Conservation (phyloP, 1,284 basidiomycete species). For the Boletellus deceptivus region DNA sequence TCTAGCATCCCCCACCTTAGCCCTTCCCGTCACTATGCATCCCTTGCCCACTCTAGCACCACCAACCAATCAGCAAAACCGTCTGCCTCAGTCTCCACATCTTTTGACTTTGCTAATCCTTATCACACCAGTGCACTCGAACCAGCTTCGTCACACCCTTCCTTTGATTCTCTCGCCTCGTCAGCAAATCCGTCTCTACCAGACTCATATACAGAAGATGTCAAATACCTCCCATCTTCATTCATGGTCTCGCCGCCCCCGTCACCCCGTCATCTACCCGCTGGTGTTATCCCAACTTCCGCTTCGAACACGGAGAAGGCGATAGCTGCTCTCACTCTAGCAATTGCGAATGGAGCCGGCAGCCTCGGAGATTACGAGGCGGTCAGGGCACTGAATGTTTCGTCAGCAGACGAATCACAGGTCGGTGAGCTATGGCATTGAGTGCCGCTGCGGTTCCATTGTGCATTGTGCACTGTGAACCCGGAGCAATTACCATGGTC, state of each 20-base stretch:
- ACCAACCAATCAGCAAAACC: slow-evolving; percentile 16
- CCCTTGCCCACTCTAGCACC: slow-evolving; percentile 12
- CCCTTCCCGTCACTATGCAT: slow-evolving; percentile 11
- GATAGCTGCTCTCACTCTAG: slow-evolving; percentile 59
- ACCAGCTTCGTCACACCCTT: slow-evolving; percentile 21
- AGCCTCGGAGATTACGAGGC: slow-evolving; percentile 62
- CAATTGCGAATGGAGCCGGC: slow-evolving; percentile 68
- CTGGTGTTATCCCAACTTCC: slow-evolving; percentile 15
- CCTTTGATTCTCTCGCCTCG: slow-evolving; percentile 38
- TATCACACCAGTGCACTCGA: slow-evolving; percentile 27
- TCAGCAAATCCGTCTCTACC: slow-evolving; percentile 32
- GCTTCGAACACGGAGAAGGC: slow-evolving; percentile 54
- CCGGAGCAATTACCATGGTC: not conserved
- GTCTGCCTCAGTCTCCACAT: slow-evolving; percentile 29
- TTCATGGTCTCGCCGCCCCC: slow-evolving; percentile 13
- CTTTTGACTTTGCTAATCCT: slow-evolving; percentile 22
- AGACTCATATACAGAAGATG: slow-evolving; percentile 14
- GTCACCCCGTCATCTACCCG: slow-evolving; percentile 10
- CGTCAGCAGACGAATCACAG: slow-evolving; percentile 41
- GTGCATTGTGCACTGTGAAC: not conserved
- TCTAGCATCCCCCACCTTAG: slow-evolving; percentile 19
- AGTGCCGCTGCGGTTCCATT: slow-evolving; percentile 12
- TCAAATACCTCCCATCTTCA: slow-evolving; percentile 3
- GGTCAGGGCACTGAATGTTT: slow-evolving; percentile 44
- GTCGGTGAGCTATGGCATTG: slow-evolving; percentile 67